Base-by-base conservation (phyloP, 495 filamentous ascomycete species). In the Sabuloglossum arenarium region DNA sequence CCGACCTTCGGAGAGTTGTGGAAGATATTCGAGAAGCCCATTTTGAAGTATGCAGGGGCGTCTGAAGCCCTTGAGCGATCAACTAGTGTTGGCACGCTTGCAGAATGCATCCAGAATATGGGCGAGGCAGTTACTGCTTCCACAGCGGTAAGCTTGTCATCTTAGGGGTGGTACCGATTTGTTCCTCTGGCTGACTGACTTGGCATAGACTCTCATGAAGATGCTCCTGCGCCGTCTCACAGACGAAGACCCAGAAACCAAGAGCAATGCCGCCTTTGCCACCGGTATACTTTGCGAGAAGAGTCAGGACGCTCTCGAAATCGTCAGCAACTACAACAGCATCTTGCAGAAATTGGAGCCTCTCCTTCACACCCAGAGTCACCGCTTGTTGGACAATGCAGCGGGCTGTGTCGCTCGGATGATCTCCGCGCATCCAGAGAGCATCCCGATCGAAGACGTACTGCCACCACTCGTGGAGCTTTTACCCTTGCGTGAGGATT, bases 221-320 rank as follows among this genome's bases (percentile, higher is more conserved):
- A 72, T 91, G 5, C 78, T 95, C 19, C 67, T 94, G 43, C 88
- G 94, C 68, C 84, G 90, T 58, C 77, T 98, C 6, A 78, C 77
- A 0, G 91, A 98, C 61, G 83, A 94, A 63, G 89, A 98, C 63
- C 74, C 79, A 23, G 89, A 95, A 71, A 91, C 88, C 54, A 88
- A 86, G 69, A 94, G 88, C 59, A 97, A 97, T 66, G 86, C 91
- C 37, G 88, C 86, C 5, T 98, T 90, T 63, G 91, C 85, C 42
- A 75, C 84, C 47, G 91, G 91, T 23, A 77, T 94, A 63, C 75
- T 98, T 25, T 76, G 88, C 61, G 76, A 82, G 64, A 79, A 88
- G 68, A 88, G 86, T 28, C 79, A 79, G 28, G 79, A 86, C 53
- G 77, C 77, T 46, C 72, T 75, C 31, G 78, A 81, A 56, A 79